Evolutionary conservation across 2,329 filamentous ascomycete species (phyloP).

Genomic region (Fusarium pseudonygamai): DNA sequence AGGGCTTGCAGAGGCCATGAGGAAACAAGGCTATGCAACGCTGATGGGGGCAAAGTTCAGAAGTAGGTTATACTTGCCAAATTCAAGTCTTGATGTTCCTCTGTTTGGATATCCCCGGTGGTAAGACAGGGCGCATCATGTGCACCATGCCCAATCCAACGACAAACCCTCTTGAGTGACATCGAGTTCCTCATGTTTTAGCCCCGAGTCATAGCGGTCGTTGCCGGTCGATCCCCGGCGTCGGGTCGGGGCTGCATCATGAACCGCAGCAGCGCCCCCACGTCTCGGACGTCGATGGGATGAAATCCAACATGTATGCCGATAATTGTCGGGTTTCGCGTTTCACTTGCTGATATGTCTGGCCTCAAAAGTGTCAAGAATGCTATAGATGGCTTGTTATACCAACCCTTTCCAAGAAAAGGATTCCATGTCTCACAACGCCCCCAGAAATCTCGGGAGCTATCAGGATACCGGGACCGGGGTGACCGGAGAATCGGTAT

Average conservation of each 20-base stretch:
- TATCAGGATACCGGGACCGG: constrained; percentile 1
- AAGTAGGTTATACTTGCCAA: not conserved
- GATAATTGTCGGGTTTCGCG: constrained; percentile 8
- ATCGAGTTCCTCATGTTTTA: not conserved
- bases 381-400: constrained; percentile 1
- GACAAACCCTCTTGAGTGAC: not conserved
- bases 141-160: not conserved
- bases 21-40: not conserved
- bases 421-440: constrained; percentile 27
- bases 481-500: constrained; percentile 27
- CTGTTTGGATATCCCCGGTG: not conserved
- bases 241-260: not conserved
- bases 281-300: not conserved
- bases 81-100: not conserved
- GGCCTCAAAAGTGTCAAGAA: not conserved
- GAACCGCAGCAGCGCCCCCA: not conserved
- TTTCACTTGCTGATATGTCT: constrained; percentile 2
- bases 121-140: not conserved
- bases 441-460: constrained; percentile 1
- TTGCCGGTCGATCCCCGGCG: constrained; percentile 24
- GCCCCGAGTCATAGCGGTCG: constrained; percentile 14
- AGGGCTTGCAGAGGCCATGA: constrained; percentile 1
- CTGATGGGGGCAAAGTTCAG: not conserved
- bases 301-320: not conserved
- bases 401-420: constrained; percentile 1